A percentile compares a stretch with the other conserved stretches of the same genome.
Evolutionary conservation across 2,329 filamentous ascomycete species (phyloP).

Genomic region (Claviceps fusiformis): DNA sequence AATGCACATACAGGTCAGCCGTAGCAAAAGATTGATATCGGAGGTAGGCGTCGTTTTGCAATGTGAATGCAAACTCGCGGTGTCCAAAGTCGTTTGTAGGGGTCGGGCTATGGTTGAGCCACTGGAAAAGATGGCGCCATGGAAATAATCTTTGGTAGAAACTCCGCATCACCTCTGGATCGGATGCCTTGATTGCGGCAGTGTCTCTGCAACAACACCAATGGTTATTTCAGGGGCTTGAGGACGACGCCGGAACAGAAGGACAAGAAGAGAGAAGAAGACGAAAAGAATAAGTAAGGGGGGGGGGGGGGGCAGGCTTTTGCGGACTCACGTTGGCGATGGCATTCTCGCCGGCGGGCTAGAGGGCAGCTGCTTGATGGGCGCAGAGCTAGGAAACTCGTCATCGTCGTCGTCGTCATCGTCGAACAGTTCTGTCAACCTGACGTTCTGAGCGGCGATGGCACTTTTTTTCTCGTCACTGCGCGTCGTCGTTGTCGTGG

Average conservation of each 20-base stretch:
- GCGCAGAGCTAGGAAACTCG: constrained; percentile 41
- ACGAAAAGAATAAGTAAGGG: too few species aligned
- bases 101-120: constrained; percentile 85
- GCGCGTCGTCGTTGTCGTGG: constrained; percentile 14
- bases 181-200: constrained; percentile 38
- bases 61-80: constrained; percentile 89
- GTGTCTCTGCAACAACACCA: constrained; percentile 9
- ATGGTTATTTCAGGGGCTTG: too few species aligned
- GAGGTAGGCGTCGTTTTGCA: constrained; percentile 84
- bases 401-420: constrained; percentile 44
- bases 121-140: constrained; percentile 89
- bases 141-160: constrained; percentile 96
- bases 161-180: constrained; percentile 75
- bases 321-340: constrained; percentile 27
- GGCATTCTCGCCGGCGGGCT: constrained; percentile 30
- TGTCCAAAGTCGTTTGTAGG: constrained; percentile 82
- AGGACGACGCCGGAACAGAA: too few species aligned
- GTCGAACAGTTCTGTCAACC: constrained; percentile 45
- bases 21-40: constrained; percentile 65
- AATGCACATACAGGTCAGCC: constrained; percentile 32
- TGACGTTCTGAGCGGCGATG: constrained; percentile 29
- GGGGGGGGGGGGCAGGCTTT: neutral
- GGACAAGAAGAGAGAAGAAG: too few species aligned
- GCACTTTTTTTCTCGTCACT: constrained; percentile 19
- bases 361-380: constrained; percentile 21